Evolutionary conservation across 202 grass and related monocot genomes (phyloP).

Genomic region (Panicum hallii): DNA sequence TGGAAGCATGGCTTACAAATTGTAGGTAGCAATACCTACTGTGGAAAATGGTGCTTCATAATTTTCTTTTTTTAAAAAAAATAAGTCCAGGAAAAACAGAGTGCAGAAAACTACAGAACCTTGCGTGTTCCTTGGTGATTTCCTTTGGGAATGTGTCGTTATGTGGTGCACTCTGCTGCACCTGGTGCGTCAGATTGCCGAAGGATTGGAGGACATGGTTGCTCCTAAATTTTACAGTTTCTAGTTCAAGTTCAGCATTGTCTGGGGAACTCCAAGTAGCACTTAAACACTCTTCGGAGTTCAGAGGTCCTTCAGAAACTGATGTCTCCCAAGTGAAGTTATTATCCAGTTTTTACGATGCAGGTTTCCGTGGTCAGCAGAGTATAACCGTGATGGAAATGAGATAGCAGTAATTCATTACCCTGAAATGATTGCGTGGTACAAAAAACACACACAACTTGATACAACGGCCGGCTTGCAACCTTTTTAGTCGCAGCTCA

Average conservation of each 20-base stretch:
- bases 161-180: background rate
- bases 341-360: background rate
- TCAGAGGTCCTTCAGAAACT: background rate
- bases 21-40: background rate
- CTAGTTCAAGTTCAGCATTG: background rate
- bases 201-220: background rate
- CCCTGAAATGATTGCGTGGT: constrained; percentile 34
- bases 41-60: background rate
- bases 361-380: background rate
- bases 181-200: background rate
- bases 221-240: background rate
- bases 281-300: background rate
- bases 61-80: background rate
- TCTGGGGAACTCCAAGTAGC: background rate
- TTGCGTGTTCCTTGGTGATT: background rate
- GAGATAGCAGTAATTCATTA: background rate
- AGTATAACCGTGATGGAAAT: background rate
- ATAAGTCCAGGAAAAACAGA: background rate
- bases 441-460: constrained; percentile 38
- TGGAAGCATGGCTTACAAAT: too few relatives aligned
- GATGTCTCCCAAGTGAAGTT: background rate
- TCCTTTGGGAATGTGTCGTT: background rate
- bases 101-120: background rate
- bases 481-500: constrained; percentile 10
- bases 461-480: constrained; percentile 37